Evolutionary conservation across 345 rosid genomes (phyloP).

Genomic region (Moricandia moricandioides): DNA sequence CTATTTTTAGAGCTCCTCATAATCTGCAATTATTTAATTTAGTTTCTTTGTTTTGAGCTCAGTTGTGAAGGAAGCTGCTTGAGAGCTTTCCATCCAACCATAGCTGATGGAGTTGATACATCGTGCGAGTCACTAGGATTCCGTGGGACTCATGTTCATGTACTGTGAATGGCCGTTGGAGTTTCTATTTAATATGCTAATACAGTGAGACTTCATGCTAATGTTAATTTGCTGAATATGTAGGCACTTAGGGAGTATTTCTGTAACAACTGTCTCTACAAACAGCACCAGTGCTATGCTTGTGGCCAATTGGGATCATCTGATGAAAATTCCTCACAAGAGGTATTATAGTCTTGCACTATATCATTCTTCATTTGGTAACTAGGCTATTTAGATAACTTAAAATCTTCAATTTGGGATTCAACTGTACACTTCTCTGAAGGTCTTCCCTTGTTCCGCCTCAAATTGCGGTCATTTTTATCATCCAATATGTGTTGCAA

Average conservation of each 20-base stretch:
- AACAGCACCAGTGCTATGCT: slow-evolving; percentile 67
- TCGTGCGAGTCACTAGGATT: slow-evolving; percentile 59
- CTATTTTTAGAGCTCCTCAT: slow-evolving; percentile 2
- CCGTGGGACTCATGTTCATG: slow-evolving; percentile 45
- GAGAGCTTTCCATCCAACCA: slow-evolving; percentile 71
- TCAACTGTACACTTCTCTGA: slow-evolving; percentile 2
- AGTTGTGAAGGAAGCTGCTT: slow-evolving; percentile 73
- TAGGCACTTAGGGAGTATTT: slow-evolving; percentile 49
- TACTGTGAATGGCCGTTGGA: slow-evolving; percentile 33
- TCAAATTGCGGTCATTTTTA: slow-evolving; percentile 73
- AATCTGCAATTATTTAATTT: neutral
- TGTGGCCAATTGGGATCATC: slow-evolving; percentile 72
- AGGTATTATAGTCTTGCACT: slow-evolving; percentile 40
- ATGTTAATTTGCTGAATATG: slow-evolving; percentile 25
- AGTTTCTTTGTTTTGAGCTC: slow-evolving; percentile 17
- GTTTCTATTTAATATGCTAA: slow-evolving; percentile 4
- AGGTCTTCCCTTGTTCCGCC: slow-evolving; percentile 68
- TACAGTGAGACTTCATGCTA: slow-evolving; percentile 7
- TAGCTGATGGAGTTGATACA: slow-evolving; percentile 38
- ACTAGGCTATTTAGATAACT: neutral
- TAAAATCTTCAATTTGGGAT: neutral
- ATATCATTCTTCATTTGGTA: neutral
- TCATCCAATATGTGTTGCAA: slow-evolving; percentile 66
- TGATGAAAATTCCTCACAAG: slow-evolving; percentile 44
- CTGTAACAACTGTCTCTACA: slow-evolving; percentile 54